These are phyloP conservation scores for Aspergillus oerlinghausenensis DNA, from an alignment of 2,329 filamentous ascomycete genomes.

Conservation along the genomic window DNA sequence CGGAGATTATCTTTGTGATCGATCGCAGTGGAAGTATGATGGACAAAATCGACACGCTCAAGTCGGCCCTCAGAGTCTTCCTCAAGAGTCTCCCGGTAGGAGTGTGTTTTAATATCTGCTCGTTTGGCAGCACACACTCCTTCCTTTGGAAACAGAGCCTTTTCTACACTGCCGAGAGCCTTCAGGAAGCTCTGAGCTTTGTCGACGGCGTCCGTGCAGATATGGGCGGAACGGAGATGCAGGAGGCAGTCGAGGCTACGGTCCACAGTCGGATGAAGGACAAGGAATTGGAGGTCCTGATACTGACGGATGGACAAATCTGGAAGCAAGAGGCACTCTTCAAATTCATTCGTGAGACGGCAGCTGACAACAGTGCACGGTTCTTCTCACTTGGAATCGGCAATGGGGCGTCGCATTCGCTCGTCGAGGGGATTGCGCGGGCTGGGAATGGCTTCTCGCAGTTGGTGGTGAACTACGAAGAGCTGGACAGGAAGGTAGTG, in stretches of 20 bases:
- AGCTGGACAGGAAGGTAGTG: slow-evolving; percentile 64
- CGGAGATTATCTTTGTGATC: slow-evolving; percentile 68
- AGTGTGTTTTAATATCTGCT: slow-evolving; percentile 56
- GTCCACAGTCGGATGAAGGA: slow-evolving; percentile 45
- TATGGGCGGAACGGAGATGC: slow-evolving; percentile 54
- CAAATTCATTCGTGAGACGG: slow-evolving; percentile 43
- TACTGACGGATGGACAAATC: slow-evolving; percentile 55
- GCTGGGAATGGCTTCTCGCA: slow-evolving; percentile 60
- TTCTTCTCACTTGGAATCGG: slow-evolving; percentile 57
- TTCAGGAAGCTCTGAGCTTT: slow-evolving; percentile 42
- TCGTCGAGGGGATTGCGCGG: slow-evolving; percentile 57
- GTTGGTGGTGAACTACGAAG: slow-evolving; percentile 57
- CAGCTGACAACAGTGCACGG: slow-evolving; percentile 43
- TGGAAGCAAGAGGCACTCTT: slow-evolving; percentile 49
- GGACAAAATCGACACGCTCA: slow-evolving; percentile 45
- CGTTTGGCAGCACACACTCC: slow-evolving; percentile 46
- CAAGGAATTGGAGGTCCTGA: slow-evolving; percentile 49
- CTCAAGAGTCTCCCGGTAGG: slow-evolving; percentile 56
- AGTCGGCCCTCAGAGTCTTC: slow-evolving; percentile 52
- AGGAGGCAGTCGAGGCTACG: slow-evolving; percentile 43
- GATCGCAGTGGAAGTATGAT: slow-evolving; percentile 64
- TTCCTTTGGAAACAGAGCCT: slow-evolving; percentile 49
- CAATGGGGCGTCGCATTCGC: slow-evolving; percentile 48
- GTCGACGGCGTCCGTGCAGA: slow-evolving; percentile 41
- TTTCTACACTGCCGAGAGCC: slow-evolving; percentile 43